Evolutionary conservation across 371 early-diverging fungal species (phyloP).

Genomic region (Entomophthora muscae): DNA sequence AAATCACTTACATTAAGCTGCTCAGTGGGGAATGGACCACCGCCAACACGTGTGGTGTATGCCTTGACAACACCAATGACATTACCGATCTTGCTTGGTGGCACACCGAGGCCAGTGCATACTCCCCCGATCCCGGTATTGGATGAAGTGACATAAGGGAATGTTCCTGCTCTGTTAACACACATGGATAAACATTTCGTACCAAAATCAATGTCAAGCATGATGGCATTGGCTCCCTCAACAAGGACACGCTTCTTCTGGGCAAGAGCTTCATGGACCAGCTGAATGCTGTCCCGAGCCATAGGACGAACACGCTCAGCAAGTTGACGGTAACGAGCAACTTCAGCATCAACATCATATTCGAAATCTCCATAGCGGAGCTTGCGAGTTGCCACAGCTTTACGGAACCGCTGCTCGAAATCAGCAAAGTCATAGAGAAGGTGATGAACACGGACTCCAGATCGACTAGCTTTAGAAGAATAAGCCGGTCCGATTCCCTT

Average conservation of each 20-base stretch:
- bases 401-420: conserved; percentile 60
- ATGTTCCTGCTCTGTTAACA: conserved; percentile 33
- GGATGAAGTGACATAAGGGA: conserved; percentile 93
- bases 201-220: conserved; percentile 95
- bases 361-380: conserved; percentile 88
- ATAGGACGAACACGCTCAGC: conserved; percentile 64
- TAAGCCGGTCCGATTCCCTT: conserved; percentile 97
- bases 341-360: conserved; percentile 78
- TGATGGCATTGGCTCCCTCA: conserved; percentile 94
- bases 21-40: conserved; percentile 95
- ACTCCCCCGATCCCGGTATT: conserved; percentile 88
- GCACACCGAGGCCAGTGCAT: conserved; percentile 87
- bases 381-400: conserved; percentile 60
- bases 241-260: conserved; percentile 68
- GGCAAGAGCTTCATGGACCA: conserved; percentile 48
- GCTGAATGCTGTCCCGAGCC: conserved; percentile 71
- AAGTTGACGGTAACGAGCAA: conserved; percentile 40
- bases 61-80: conserved; percentile 94
- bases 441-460: conserved; percentile 87
- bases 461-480: conserved; percentile 84
- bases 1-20: conserved; percentile 67
- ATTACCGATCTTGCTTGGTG: conserved; percentile 55
- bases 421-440: conserved; percentile 53
- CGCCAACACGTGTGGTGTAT: conserved; percentile 96
- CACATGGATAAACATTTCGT: background rate